These are phyloP conservation scores for Globisporangium cylindrosporum DNA, from an alignment of 352 stramenopile genomes.

Conservation along the genomic window DNA sequence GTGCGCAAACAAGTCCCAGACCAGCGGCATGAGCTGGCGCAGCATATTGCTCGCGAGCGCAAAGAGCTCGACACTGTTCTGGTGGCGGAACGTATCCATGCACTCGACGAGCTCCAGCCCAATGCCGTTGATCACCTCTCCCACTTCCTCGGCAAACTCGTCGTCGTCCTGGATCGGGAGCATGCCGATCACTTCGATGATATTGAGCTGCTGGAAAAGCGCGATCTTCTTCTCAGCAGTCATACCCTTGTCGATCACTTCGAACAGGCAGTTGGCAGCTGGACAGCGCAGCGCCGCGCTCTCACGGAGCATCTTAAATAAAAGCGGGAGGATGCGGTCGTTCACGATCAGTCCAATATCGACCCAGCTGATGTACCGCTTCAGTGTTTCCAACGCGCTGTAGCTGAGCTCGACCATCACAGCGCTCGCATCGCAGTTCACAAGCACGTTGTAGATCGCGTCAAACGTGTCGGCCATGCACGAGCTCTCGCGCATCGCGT, in stretches of 20 bases:
- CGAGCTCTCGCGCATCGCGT: conserved; percentile 79
- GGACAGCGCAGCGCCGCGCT: conserved; percentile 58
- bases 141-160: conserved; percentile 79
- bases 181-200: conserved; percentile 53
- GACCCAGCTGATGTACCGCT: conserved; percentile 87
- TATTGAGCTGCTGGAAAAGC: conserved; percentile 66
- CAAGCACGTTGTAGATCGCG: conserved; percentile 78
- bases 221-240: conserved; percentile 77
- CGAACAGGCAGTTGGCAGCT: conserved; percentile 80
- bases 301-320: conserved; percentile 68
- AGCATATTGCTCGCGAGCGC: conserved; percentile 57
- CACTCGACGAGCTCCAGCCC: conserved; percentile 78
- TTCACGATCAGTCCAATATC: conserved; percentile 84
- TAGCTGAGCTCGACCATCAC: conserved; percentile 68
- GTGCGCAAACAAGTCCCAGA: conserved; percentile 79
- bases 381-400: conserved; percentile 71
- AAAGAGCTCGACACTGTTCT: conserved; percentile 43
- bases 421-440: conserved; percentile 66
- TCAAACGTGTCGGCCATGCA: conserved; percentile 79
- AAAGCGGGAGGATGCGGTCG: conserved; percentile 71
- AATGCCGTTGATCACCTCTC: conserved; percentile 80
- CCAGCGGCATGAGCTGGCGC: conserved; percentile 70
- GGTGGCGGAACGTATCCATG: conserved; percentile 74
- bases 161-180: conserved; percentile 75
- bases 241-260: conserved; percentile 88